Evolutionary conservation across 768 basidiomycete genomes (phyloP), one percentile per base, ranked within the genome.

Genomic region (Mycena indigotica): DNA sequence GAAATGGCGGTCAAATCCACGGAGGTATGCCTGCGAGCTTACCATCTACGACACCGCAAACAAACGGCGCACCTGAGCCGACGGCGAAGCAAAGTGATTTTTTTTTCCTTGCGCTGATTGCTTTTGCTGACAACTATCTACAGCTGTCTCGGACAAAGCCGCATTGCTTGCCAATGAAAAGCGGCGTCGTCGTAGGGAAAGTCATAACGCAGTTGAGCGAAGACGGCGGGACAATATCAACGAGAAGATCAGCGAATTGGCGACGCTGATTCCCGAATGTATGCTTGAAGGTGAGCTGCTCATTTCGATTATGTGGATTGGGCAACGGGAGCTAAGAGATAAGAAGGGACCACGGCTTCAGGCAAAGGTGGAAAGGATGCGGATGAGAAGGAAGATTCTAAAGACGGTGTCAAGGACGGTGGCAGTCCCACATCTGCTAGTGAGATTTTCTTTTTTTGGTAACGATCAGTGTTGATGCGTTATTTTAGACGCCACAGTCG

Each of bases 151-250:
- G 32, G 81, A 77, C 49, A 85, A 86, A 44, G 82, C 85, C 62
- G 80, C 83, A 5, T 63, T 82, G 17, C 70, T 90, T 8, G 87
- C 87, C n/a, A 84, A 83, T 61, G 94, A 96, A 74, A 95, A 95
- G 70, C 75, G 93, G 2, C 75, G 92, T 2, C 76, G 91, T 30
- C 74, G 94, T 49, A 74, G 94, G 57, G 94, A 95, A 72, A 88
- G 85, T 6, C 94, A 97, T 69, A 97, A 97, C 65, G 93, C 93
- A 2, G 94, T 97, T 62, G 94, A 97, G 76, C 78, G 94, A 17
- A 74, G 94, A 25, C 67, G 94, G 58, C 72, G 94, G 48, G 94
- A 97, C 68, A 95, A 95, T 70, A 97, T 97, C 71, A 97, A 97
- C 72, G 94, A 97, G 75, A 92, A 93, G 72, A 97, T 97, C 64